Evolutionary conservation across 345 rosid genomes (phyloP), one percentile per base, ranked within the genome.

Genomic region (Populus deltoides): DNA sequence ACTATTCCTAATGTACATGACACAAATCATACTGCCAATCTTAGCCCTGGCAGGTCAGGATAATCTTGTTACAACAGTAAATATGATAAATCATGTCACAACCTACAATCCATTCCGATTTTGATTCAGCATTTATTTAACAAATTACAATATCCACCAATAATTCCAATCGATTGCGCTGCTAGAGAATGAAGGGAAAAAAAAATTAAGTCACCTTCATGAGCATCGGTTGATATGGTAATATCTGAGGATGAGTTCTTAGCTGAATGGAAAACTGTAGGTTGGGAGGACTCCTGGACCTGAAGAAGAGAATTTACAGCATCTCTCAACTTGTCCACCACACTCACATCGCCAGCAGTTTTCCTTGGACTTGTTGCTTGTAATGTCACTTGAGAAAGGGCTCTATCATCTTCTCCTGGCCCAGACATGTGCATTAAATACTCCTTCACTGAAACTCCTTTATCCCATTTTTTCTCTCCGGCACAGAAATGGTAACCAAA

Each of bases 371-470:
- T 87, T 13, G 89, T 87, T 74, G 86, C 91, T 29, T 91, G 76
- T 5, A 92, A 72, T 78, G 91, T 90, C 59, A 81, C 90, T 73
- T 81, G 81, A 78, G 94, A 92, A 73, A 90, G 90, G 33, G 87
- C 96, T 83, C 53, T 92, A 75, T 92, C 94, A 24, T 94, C 96
- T 77, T 92, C 93, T 1, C 96, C 91, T 8, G 96, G 98, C 79
- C 86, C 90, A 51, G 92, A 68, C 85, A 87, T 92, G 55, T 92
- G 79, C 77, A 79, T 76, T 83, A 91, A 79, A 73, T 86, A 92
- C 77, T 89, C 93, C 82, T 89, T 91, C 83, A 92, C 92, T 0
- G 98, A 94, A 35, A 91, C 94, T 20, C 96, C 94, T 86, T 92
- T 86, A 72, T 88, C 90, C 91, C 89, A 89, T 31, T 83, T 83